Percentiles rank a stretch among this genome's conserved stretches.
phyloP scores from a whole-genome alignment of 2,329 filamentous ascomycete genomes.

The Calonectria ilicicola region DNA sequence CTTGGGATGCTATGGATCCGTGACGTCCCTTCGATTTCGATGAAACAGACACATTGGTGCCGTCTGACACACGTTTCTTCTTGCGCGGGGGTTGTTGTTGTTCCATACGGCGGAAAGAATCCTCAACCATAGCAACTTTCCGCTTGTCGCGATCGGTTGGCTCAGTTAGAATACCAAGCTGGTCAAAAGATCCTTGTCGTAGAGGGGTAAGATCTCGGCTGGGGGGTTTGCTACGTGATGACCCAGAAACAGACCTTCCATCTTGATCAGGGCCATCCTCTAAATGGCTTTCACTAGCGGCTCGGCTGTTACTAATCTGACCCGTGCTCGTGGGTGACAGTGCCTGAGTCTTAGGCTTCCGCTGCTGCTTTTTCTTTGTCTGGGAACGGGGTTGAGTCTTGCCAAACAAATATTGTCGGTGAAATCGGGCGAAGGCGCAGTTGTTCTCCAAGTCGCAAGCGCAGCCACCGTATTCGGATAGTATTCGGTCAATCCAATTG shows the following conservation, averaged over 20 bases:
- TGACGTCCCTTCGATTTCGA: slow-evolving; percentile 55
- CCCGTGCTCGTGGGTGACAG: slow-evolving; percentile 73
- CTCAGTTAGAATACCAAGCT: slow-evolving; percentile 70
- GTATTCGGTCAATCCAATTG: slow-evolving; percentile 75
- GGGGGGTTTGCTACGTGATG: slow-evolving; percentile 72
- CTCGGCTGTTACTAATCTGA: slow-evolving; percentile 72
- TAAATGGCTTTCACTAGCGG: slow-evolving; percentile 70
- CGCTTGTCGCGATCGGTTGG: slow-evolving; percentile 76
- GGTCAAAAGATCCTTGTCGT: slow-evolving; percentile 70
- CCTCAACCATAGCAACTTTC: slow-evolving; percentile 75
- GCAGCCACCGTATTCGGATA: slow-evolving; percentile 84
- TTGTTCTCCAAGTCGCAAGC: slow-evolving; percentile 75
- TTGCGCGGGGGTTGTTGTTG: slow-evolving; percentile 68
- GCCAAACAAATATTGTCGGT: slow-evolving; percentile 65
- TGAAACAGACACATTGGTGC: slow-evolving; percentile 50
- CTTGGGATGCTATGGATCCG: slow-evolving; percentile 49
- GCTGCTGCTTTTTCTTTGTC: slow-evolving; percentile 63
- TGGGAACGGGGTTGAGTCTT: slow-evolving; percentile 55
- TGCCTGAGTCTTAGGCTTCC: slow-evolving; percentile 66
- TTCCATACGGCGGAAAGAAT: slow-evolving; percentile 72
- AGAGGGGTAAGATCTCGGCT: slow-evolving; percentile 75
- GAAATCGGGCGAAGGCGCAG: slow-evolving; percentile 74
- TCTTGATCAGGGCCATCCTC: slow-evolving; percentile 69
- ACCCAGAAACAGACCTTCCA: slow-evolving; percentile 56
- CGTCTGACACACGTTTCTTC: slow-evolving; percentile 73